These are phyloP conservation scores for Pythium biforme DNA, from an alignment of 352 stramenopile genomes.

Conservation along the genomic window DNA sequence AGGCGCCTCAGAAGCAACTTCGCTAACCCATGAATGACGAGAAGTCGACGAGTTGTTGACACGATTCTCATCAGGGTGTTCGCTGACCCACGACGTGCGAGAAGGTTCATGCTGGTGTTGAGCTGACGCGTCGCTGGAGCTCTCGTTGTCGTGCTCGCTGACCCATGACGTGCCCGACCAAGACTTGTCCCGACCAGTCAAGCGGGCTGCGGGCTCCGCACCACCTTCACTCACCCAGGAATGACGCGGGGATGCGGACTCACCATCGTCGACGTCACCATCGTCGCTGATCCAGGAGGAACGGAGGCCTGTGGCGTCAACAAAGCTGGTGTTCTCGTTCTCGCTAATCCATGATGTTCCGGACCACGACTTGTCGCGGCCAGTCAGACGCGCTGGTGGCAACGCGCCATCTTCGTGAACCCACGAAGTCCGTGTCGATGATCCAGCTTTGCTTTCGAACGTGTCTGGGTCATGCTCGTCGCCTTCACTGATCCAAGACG, in stretches of 20 bases:
- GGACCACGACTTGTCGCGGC: conserved; percentile 18
- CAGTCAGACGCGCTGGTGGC: neutral
- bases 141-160: conserved; percentile 14
- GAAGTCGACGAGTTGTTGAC: neutral
- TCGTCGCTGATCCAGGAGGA: conserved; percentile 19
- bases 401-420: neutral
- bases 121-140: neutral
- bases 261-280: neutral
- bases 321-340: conserved; percentile 13
- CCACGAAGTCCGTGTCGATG: neutral
- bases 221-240: conserved; percentile 19
- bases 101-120: neutral
- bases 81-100: neutral
- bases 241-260: conserved; percentile 2
- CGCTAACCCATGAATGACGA: conserved; percentile 21
- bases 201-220: neutral
- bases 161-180: conserved; percentile 13
- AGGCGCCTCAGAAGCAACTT: neutral
- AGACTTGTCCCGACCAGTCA: neutral
- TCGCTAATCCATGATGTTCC: conserved; percentile 26
- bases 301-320: neutral
- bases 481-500: conserved; percentile 26
- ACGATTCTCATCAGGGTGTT: neutral
- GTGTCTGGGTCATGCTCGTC: neutral
- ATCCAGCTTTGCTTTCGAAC: neutral